Percentiles rank a stretch among this genome's conserved stretches.
Evolutionary conservation across 148 eudicot genomes (phyloP).

Genomic region (Spergularia bocconei): DNA sequence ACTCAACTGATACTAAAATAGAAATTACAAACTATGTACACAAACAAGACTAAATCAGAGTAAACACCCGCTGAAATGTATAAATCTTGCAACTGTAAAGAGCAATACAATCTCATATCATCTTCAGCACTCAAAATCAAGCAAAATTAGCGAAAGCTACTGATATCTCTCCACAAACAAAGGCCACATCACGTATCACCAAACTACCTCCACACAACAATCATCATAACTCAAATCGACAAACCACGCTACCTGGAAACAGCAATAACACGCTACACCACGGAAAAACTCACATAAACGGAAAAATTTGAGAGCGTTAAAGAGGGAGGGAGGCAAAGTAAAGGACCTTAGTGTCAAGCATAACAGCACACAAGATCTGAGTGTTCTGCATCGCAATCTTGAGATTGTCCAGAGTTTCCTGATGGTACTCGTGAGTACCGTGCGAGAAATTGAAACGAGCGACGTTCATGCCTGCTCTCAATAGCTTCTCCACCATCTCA

Average conservation of each 20-base stretch:
- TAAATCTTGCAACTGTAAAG: too few species aligned
- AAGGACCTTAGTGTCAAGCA: constrained; percentile 70
- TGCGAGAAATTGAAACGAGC: constrained; percentile 71
- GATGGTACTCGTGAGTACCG: constrained; percentile 63
- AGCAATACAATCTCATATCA: too few species aligned
- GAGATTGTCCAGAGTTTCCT: constrained; percentile 61
- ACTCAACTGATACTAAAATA: not conserved
- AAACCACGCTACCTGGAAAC: not conserved
- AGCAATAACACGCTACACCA: not conserved
- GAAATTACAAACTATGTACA: not conserved
- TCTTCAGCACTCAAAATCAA: too few species aligned
- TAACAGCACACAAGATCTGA: constrained; percentile 61
- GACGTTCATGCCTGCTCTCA: constrained; percentile 64
- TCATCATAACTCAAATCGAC: not conserved
- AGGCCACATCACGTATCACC: not conserved
- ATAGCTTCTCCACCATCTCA: constrained; percentile 58
- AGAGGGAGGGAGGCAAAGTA: not conserved
- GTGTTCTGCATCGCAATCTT: constrained; percentile 63
- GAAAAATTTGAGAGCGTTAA: not conserved
- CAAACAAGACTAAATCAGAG: not conserved
- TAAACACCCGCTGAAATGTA: too few species aligned
- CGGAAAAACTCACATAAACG: not conserved
- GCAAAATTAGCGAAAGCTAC: too few species aligned
- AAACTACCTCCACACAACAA: not conserved
- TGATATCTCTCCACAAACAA: not conserved